Conservation (phyloP, 805 yeast species). For the Scheffersomyces amazonensis region DNA sequence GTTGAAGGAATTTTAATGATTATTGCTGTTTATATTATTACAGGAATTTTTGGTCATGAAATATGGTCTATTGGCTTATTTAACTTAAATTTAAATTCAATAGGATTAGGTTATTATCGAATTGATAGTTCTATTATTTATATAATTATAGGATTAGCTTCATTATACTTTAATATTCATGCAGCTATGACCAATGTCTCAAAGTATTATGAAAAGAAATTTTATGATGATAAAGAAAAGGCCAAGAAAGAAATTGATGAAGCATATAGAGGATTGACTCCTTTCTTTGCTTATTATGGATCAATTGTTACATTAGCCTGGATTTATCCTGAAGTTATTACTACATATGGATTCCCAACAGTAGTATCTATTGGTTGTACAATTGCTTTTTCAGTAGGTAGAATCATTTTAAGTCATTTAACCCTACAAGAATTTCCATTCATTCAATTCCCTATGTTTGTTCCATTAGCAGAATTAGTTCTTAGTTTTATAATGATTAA, state of each 20-base stretch:
- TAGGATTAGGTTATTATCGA: conserved; percentile 24
- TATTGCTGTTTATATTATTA: conserved; percentile 48
- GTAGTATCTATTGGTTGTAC: conserved; percentile 69
- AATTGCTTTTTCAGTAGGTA: conserved; percentile 84
- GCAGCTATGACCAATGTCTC: conserved; percentile 65
- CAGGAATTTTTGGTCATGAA: conserved; percentile 69
- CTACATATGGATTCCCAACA: conserved; percentile 49
- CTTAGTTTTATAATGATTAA: conserved; percentile 30
- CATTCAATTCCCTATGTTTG: conserved; percentile 64
- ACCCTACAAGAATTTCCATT: conserved; percentile 77
- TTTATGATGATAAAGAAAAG: conserved; percentile 16
- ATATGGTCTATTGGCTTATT: conserved; percentile 55
- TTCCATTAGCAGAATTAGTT: conserved; percentile 54
- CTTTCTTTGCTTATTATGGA: conserved; percentile 58
- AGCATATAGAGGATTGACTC: conserved; percentile 55
- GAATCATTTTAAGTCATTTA: conserved; percentile 83
- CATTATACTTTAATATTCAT: conserved; percentile 60
- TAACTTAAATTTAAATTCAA: conserved; percentile 33
- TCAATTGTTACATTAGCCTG: conserved; percentile 46
- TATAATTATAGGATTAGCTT: conserved; percentile 49
- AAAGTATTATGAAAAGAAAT: conserved; percentile 36
- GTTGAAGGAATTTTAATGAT: conserved; percentile 87
- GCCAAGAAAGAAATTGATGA: conserved; percentile 39
- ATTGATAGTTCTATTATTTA: conserved; percentile 44
- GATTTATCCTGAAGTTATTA: conserved; percentile 51